Base-by-base conservation (phyloP, 2,329 filamentous ascomycete species). In the Cadophora malorum region DNA sequence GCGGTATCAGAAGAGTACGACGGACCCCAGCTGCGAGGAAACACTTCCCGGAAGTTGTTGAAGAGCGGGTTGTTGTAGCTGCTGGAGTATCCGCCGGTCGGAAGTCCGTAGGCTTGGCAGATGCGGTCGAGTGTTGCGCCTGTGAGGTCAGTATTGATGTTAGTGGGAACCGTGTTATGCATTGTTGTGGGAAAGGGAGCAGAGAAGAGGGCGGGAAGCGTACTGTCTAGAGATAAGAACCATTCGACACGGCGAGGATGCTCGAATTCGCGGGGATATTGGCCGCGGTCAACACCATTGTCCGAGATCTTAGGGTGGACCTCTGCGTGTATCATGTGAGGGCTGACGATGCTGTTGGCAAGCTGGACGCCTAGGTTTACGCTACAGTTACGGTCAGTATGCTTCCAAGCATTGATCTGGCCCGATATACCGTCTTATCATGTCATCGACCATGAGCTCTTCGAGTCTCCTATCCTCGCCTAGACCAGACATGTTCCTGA, bases 291-390 rank as follows among this genome's bases (percentile, higher is more conserved):
- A 3, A 50, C 33, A 14, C 70, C 69, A 52, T 69, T 58, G 9
- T 55, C 28, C 2, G 52, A 59, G 14, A 73, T 21, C 41, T 74
- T 75, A 1, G 74, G 74, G 50, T 75, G 73, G 7, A 75, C 58
- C 31, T 75, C 68, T 14, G 69, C 70, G 35, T 72, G 67, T 12
- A 55, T n/a, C 58, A 67, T 69, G 10, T 41, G 19, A 9, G 64
- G 19, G 8, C 55, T 69, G 8, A 73, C 63, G 4, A 61, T 45
- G 35, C 50, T 64, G 33, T 75, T 75, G 19, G 72, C 69, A 10
- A 74, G 53, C 64, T 74, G 73, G 21, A 64, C 72, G 9, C 62
- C 49, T 14, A 73, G 35, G 31, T 75, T 74, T 31, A 68, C 65
- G 28, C 73, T 74, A 52, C 28, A 21, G 41, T 35, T 8, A 19